Base-by-base conservation (phyloP, 148 eudicot species). In the Nepenthes mirabilis region DNA sequence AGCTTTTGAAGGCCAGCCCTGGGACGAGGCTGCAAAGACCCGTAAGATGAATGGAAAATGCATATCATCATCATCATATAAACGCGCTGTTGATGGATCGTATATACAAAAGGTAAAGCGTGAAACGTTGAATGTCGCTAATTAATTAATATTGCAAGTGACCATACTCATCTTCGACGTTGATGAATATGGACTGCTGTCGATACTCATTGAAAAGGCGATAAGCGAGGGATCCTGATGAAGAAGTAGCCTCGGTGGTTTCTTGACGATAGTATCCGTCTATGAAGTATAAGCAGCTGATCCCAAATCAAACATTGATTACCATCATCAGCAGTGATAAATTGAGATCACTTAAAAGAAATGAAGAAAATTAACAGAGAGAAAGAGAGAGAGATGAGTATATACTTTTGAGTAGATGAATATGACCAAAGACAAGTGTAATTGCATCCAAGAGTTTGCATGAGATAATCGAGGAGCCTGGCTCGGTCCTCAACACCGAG, bases 351-450 rank as follows among this genome's bases (percentile, higher is more conserved):
- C 33, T 2, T 14, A 32, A 58, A 34, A 52, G 53, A 52, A 23
- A 37, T 52, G 33, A 11, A 5, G 11, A 50, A 50, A 50, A 50
- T 4, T 34, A 2, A 5, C 34, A 54, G 14, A 54, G 34, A 54
- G 11, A 8, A 55, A 55, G 36, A 55, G 10, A 1, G 5, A 55
- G 14, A 49, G 13, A 49, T 6, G 0, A 10, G 2, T 11, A 11
- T 14, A 34, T 32, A 55, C 58, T 67, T 74, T 55, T 63, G 63
- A 64, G 60, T 74, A 51, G 83, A 72, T 1, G 72, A 53, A 67
- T 73, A 80, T 11, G 65, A 68, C 99, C 99, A 88, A 5, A 93
- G 87, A 73, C 87, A 88, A 73, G 86, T 78, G 71, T 86, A 84
- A 47, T 78, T 71, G 71, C 65, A 82, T 36, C 75, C 79, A 56